A percentile compares a stretch with the other conserved stretches of the same genome.
phyloP scores from a whole-genome alignment of 2,329 filamentous ascomycete species.

The Trichophyton simii region DNA sequence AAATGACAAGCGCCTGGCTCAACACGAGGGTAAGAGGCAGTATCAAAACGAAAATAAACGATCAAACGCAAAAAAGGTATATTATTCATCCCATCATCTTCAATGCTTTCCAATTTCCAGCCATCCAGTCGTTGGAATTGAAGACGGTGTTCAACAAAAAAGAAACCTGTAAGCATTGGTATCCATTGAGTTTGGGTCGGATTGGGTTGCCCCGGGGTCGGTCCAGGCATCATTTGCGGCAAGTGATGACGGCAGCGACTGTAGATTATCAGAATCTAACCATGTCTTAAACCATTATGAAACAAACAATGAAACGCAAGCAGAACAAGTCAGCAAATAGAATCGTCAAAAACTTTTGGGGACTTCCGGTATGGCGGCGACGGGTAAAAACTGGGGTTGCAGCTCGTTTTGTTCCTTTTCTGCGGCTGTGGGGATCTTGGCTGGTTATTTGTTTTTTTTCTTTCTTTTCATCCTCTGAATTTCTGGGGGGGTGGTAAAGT shows the following conservation, averaged over 20 bases:
- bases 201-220: not conserved
- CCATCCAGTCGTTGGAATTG: not conserved
- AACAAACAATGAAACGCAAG: conserved; percentile 8
- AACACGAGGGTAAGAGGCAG: not conserved
- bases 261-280: not conserved
- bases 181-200: not conserved
- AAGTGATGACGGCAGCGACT: not conserved
- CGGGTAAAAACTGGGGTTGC: not conserved
- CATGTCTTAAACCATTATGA: conserved; percentile 8
- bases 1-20: not conserved
- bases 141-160: not conserved
- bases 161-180: not conserved
- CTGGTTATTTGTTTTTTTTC: conserved; percentile 6
- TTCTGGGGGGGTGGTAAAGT: conserved; percentile 16
- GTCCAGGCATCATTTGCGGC: not conserved
- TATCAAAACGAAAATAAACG: not conserved
- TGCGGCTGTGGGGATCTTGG: not conserved
- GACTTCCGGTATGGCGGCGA: not conserved
- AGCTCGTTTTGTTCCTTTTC: not conserved
- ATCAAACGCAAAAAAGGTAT: not conserved
- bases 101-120: not conserved
- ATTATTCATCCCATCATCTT: not conserved
- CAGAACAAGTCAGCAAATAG: not conserved
- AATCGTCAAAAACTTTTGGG: not conserved
- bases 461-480: conserved; percentile 5